Base-by-base conservation (phyloP, 2,329 filamentous ascomycete genomes). In the Colletotrichum aenigma region DNA sequence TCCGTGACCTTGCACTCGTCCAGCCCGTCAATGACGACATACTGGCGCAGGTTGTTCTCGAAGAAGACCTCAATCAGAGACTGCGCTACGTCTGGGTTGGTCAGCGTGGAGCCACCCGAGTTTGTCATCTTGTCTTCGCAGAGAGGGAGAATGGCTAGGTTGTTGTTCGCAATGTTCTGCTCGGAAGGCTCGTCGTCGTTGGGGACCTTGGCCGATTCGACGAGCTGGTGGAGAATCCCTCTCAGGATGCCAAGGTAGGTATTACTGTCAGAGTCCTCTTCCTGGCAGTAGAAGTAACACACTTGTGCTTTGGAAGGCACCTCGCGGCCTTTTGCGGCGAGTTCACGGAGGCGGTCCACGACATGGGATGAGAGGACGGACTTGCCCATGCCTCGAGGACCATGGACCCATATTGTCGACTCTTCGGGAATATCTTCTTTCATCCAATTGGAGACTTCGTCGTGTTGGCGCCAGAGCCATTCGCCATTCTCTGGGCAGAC, bases 11-110 rank as follows among this genome's bases (percentile, higher is more conserved):
- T 74, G 66, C 85, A 86, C 72, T 88, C 86, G 65, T 88, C 86
- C 16, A 88, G 75, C 0, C 87, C 87, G 75, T 88, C 87, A n/a
- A 88, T 79, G 8, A 88, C 76, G 38, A 88, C 81, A 76, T 84
- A 86, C 12, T 83, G 78, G 3, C 78, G 79, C 12, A 72, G 36
- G 43, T 72, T 79, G 32, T 76, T 77, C 3, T 84, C 79, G 15
- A 82, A 80, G 24, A 83, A 82, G 1, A 81, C 69, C 2, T 81
- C 78, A 4, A 87, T 76, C 5, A 87, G 79, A 0, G 80, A 70
- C 26, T 81, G 75, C 24, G 83, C 81, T 0, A 77, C 76, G 2
- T 74, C 74, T 1, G 77, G 73, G 6, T 80, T 79, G 4, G 71
- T 77, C 7, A 86, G 78, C 7, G 79, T 78, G 5, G 78, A 71